Evolutionary conservation across 225 moss, liverwort and hornwort genomes (phyloP).

Genomic region (Anthoceros angustus): DNA sequence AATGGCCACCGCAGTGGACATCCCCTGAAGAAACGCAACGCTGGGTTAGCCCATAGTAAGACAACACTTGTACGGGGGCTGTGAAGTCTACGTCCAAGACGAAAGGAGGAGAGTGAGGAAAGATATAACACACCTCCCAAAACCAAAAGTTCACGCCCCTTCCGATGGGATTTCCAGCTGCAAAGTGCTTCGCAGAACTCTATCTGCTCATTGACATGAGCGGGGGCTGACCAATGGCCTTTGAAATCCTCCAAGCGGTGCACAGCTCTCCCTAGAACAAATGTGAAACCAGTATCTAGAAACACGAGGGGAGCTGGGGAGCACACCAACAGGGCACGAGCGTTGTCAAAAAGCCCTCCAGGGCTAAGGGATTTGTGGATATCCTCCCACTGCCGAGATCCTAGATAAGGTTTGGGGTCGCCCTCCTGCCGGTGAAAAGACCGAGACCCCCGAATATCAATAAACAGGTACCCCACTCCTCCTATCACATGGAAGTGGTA

Average conservation of each 20-base stretch:
- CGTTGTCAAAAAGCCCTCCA: slow-evolving; percentile 48
- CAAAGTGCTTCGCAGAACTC: slow-evolving; percentile 43
- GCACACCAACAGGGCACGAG: slow-evolving; percentile 50
- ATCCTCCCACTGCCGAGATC: slow-evolving; percentile 58
- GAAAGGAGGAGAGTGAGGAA: background rate
- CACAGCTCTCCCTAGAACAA: slow-evolving; percentile 33
- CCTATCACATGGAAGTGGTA: slow-evolving; percentile 76
- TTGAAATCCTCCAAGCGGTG: slow-evolving; percentile 66
- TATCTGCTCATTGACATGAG: slow-evolving; percentile 62
- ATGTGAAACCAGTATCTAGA: slow-evolving; percentile 49
- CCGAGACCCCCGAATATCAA: slow-evolving; percentile 84
- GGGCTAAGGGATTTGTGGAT: slow-evolving; percentile 28
- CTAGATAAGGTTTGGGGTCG: slow-evolving; percentile 41
- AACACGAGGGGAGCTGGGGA: slow-evolving; percentile 95
- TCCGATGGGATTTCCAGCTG: slow-evolving; percentile 31
- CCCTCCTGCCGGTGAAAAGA: slow-evolving; percentile 51
- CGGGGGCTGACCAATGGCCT: slow-evolving; percentile 77
- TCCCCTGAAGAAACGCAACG: slow-evolving; percentile 37
- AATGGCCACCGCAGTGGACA: slow-evolving; percentile 96
- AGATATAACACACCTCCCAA: slow-evolving; percentile 54
- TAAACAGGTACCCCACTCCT: slow-evolving; percentile 74
- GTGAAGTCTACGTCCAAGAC: no score
- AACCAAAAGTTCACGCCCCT: slow-evolving; percentile 53
- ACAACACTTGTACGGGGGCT: no score
- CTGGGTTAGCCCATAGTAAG: background rate